Percentiles rank a stretch among this genome's conserved stretches.
Evolutionary conservation across 805 yeast genomes (phyloP).

Genomic region (Hanseniaspora valbyensis): DNA sequence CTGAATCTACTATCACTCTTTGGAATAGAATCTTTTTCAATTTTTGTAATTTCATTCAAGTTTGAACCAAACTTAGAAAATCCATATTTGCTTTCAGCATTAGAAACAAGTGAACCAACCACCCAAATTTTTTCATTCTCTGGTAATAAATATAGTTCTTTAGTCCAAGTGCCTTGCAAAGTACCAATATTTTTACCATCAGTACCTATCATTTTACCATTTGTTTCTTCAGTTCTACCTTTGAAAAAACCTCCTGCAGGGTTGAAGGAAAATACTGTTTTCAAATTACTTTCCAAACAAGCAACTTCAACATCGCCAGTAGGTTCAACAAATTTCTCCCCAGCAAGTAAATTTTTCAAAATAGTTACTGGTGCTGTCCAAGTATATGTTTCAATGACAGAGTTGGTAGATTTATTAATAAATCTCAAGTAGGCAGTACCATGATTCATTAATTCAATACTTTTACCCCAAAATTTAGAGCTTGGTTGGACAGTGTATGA

Average conservation of each 20-base stretch:
- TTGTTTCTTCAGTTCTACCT: constrained; percentile 62
- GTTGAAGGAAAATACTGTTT: constrained; percentile 37
- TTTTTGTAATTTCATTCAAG: constrained; percentile 62
- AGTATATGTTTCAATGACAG: constrained; percentile 41
- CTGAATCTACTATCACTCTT: constrained; percentile 84
- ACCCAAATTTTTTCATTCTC: constrained; percentile 48
- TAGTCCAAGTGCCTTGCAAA: constrained; percentile 74
- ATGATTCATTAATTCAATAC: constrained; percentile 66
- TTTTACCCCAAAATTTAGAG: constrained; percentile 93
- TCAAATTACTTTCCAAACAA: constrained; percentile 45
- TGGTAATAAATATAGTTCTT: constrained; percentile 37
- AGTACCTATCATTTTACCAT: constrained; percentile 28
- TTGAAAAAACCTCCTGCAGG: constrained; percentile 77
- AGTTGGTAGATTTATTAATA: constrained; percentile 34
- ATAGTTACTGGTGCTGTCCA: constrained; percentile 79
- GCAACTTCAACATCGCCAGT: constrained; percentile 52
- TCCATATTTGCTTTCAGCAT: constrained; percentile 62
- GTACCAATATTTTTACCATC: constrained; percentile 2
- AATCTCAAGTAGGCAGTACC: constrained; percentile 55
- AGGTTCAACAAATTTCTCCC: constrained; percentile 91
- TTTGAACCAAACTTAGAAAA: constrained; percentile 74
- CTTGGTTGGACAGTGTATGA: constrained; percentile 57
- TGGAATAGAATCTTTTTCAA: constrained; percentile 57
- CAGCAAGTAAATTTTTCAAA: constrained; percentile 80
- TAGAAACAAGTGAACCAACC: constrained; percentile 51